phyloP scores from a whole-genome alignment of 352 stramenopile species.

The Phytophthora brassicae region DNA sequence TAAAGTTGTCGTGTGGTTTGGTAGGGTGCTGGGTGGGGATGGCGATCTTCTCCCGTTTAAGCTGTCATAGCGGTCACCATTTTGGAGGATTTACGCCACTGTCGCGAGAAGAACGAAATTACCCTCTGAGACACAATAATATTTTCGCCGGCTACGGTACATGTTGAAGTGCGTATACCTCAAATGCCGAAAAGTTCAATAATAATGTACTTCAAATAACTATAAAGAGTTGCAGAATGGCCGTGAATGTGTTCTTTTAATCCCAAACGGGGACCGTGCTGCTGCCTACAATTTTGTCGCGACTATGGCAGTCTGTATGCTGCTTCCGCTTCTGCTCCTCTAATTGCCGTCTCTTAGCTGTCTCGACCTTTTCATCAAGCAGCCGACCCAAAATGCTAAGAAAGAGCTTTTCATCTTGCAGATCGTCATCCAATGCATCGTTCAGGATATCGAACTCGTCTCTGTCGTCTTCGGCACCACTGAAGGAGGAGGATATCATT shows the following conservation, averaged over 20 bases:
- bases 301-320: conserved; percentile 8
- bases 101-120: neutral
- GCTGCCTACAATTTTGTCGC: conserved; percentile 3
- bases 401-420: conserved; percentile 78
- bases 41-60: conserved; percentile 14
- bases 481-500: conserved; percentile 37
- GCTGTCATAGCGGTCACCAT: conserved; percentile 21
- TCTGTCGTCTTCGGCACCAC: conserved; percentile 54
- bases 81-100: conserved; percentile 18
- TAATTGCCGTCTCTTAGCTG: conserved; percentile 27
- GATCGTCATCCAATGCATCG: conserved; percentile 54
- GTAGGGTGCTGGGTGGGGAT: conserved; percentile 5
- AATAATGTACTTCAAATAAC: too few relatives aligned
- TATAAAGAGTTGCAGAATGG: too few relatives aligned
- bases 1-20: conserved; percentile 1
- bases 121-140: conserved; percentile 7
- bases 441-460: conserved; percentile 82
- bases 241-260: conserved; percentile 14
- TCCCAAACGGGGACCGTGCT: conserved; percentile 12
- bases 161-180: conserved; percentile 21
- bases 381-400: conserved; percentile 59
- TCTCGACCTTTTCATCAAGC: conserved; percentile 68
- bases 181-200: too few relatives aligned
- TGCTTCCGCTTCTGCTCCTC: conserved; percentile 26
- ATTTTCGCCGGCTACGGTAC: neutral